Evolutionary conservation across 1,284 basidiomycete genomes (phyloP), one percentile per base, ranked within the genome.

Genomic region (Moesziomyces globuligerus): DNA sequence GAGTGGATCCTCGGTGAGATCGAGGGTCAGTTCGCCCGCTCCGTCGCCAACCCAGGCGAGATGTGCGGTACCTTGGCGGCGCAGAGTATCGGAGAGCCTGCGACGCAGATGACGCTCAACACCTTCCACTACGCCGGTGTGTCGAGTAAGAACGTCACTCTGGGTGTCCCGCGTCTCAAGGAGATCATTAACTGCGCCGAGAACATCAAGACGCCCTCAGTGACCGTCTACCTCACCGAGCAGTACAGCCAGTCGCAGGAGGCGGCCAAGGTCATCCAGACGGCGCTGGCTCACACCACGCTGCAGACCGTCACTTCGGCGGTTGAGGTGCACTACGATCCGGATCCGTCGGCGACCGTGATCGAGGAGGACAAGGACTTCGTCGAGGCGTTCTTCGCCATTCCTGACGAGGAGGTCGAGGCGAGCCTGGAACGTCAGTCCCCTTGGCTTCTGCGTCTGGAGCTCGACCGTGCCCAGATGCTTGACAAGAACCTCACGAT

Each of bases 61-160:
- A 98, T 98, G 96, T 98, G 96, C 75, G 96, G 96, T 44, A 98
- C 94, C 0, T 88, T 98, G 15, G 91, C 96, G 34, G 96, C 96
- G 0, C 96, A 98, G 84, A 97, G 94, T 5, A 99, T 98, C 72
- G 96, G 96, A 84, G 96, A 98, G 86, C 96, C 96, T 0, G 96
- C 96, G 3, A 99, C 96, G 1, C 96, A 99, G 83, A 99, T 99
- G 96, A 99, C 96, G 29, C 85, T 99, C 74, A 99, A 99, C 83
- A 99, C 96, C 8, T 99, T 99, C 89, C 96, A 99, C 86, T 97
- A 98, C 82, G 57, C 79, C 90, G 93, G 95, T 80, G 95, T 98
- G 82, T 95, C 95, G 85, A 95, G 95, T 68, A 95, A 96, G 43
- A 99, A 99, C 83, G 96, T 99, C 71, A 99, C 96, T 0, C 88